phyloP scores from a whole-genome alignment of 768 basidiomycete genomes.

The Suillus subaureus region DNA sequence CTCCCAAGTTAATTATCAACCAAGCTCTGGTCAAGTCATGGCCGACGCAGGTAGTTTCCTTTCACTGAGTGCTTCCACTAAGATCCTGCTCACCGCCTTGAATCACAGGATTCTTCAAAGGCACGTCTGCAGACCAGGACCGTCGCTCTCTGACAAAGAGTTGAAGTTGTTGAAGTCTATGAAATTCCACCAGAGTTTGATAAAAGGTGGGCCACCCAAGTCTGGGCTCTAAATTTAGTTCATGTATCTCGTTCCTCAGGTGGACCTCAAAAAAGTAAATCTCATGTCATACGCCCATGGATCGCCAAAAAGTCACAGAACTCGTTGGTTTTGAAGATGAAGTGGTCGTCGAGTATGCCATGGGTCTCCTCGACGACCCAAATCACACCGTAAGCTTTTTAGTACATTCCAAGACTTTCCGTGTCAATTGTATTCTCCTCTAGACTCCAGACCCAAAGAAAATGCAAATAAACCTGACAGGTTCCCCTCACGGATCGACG shows the following conservation, averaged over 20 bases:
- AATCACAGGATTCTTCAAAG: conserved; percentile 79
- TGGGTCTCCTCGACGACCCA: conserved; percentile 89
- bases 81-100: conserved; percentile 14
- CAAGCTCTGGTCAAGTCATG: conserved; percentile 36
- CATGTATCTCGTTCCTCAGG: conserved; percentile 44
- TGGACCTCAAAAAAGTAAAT: conserved; percentile 96
- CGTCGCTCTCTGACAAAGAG: conserved; percentile 93
- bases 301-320: conserved; percentile 88
- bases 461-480: conserved; percentile 94
- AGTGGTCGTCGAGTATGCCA: conserved; percentile 94
- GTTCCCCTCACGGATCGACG: conserved; percentile 89
- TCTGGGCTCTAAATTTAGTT: conserved; percentile 1
- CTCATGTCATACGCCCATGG: conserved; percentile 92
- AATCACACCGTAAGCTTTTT: conserved; percentile 67
- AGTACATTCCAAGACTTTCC: neutral
- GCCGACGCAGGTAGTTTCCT: conserved; percentile 58
- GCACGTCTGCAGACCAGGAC: conserved; percentile 89
- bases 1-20: neutral
- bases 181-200: conserved; percentile 89
- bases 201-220: conserved; percentile 59
- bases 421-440: neutral
- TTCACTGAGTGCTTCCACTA: neutral
- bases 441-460: conserved; percentile 91
- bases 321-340: conserved; percentile 96
- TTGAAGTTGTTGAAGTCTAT: conserved; percentile 83